phyloP scores from a whole-genome alignment of 768 basidiomycete species.

The Russula foetens region DNA sequence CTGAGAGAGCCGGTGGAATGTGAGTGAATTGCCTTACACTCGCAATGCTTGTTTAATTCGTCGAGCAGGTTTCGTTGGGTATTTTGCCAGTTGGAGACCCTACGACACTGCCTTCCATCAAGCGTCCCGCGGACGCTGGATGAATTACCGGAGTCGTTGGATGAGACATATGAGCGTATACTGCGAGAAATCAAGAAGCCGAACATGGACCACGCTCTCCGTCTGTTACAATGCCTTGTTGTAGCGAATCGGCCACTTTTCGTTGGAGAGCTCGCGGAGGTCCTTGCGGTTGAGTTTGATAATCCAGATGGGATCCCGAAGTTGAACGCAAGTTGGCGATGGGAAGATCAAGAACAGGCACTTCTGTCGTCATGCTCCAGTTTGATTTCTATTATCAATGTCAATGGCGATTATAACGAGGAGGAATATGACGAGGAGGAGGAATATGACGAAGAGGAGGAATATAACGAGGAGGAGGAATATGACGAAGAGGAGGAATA shows the following conservation, averaged over 20 bases:
- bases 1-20: slow-evolving; percentile 2
- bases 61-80: neutral
- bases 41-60: neutral
- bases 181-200: neutral
- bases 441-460: too few relatives aligned
- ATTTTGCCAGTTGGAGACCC: neutral
- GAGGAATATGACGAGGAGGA: too few relatives aligned
- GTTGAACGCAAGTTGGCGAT: neutral
- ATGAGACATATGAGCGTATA: slow-evolving; percentile 2
- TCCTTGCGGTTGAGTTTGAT: neutral
- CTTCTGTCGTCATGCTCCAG: neutral
- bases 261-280: neutral
- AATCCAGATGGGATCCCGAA: neutral
- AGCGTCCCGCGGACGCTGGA: neutral
- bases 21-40: neutral
- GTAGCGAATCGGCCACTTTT: neutral
- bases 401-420: neutral
- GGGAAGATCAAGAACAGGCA: neutral
- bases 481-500: too few relatives aligned
- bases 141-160: neutral
- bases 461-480: too few relatives aligned
- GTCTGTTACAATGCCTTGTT: neutral
- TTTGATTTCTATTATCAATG: neutral
- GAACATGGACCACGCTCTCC: neutral
- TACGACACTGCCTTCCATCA: neutral